Percentiles rank a stretch among this genome's conserved stretches.
These are phyloP conservation scores for Penicillium desertorum DNA, from an alignment of 495 filamentous ascomycete genomes.

Conservation along the genomic window DNA sequence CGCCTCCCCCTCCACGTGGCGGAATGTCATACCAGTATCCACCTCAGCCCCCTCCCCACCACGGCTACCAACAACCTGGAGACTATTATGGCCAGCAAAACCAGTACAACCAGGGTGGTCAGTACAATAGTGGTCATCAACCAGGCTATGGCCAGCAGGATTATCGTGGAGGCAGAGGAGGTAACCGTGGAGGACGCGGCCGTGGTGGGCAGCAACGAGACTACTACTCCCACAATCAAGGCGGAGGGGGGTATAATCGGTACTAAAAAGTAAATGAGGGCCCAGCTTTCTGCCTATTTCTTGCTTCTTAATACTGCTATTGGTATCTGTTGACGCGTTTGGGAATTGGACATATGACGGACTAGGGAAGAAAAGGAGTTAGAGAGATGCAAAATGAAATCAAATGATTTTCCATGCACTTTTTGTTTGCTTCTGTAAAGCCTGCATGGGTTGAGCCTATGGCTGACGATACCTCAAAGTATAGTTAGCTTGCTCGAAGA, in stretches of 20 bases:
- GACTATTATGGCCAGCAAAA: constrained; percentile 30
- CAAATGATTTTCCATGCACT: background rate
- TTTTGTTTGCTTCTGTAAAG: background rate
- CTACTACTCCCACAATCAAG: constrained; percentile 26
- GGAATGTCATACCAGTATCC: constrained; percentile 32
- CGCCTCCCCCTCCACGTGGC: constrained; percentile 45
- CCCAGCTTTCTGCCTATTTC: constrained; percentile 7
- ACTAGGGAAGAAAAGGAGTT: constrained; percentile 11
- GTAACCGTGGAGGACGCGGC: constrained; percentile 32
- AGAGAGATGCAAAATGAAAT: constrained; percentile 6
- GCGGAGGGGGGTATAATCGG: constrained; percentile 41
- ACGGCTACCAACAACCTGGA: constrained; percentile 27
- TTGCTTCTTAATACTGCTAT: constrained; percentile 10
- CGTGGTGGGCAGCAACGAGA: constrained; percentile 28
- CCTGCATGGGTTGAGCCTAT: background rate
- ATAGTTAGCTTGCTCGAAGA: background rate
- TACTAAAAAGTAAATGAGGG: constrained; percentile 31
- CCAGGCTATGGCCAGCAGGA: constrained; percentile 29
- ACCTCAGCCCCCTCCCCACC: constrained; percentile 29
- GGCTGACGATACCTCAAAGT: background rate
- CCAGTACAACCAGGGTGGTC: constrained; percentile 32
- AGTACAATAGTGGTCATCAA: constrained; percentile 24
- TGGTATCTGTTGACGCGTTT: constrained; percentile 11
- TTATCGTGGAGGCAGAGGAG: constrained; percentile 29
- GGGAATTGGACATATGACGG: constrained; percentile 4